phyloP scores from a whole-genome alignment of 805 yeast genomes.

The Maudiozyma barnettii region DNA sequence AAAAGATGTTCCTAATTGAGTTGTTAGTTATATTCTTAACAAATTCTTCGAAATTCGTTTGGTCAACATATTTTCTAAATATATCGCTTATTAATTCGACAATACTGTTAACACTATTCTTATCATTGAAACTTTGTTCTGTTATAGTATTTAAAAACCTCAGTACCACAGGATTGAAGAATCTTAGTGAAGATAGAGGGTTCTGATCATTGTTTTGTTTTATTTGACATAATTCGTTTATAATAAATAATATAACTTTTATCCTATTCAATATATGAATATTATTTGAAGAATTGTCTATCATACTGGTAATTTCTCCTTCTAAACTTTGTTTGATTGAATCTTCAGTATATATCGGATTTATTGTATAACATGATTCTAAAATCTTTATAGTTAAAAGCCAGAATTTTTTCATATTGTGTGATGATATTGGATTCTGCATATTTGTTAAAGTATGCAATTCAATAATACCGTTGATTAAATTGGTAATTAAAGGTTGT shows the following conservation, averaged over 20 bases:
- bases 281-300: neutral
- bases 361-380: constrained; percentile 24
- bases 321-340: constrained; percentile 6
- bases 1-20: neutral
- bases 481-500: constrained; percentile 4
- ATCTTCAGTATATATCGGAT: constrained; percentile 11
- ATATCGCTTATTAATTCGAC: constrained; percentile 22
- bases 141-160: constrained; percentile 20
- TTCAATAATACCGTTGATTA: constrained; percentile 10
- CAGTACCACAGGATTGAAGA: constrained; percentile 28
- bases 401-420: constrained; percentile 23
- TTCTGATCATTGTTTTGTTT: constrained; percentile 24
- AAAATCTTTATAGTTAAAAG: constrained; percentile 23
- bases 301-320: neutral
- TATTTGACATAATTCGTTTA: constrained; percentile 22
- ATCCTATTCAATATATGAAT: neutral
- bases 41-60: constrained; percentile 2
- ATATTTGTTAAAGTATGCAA: constrained; percentile 3
- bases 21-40: constrained; percentile 1
- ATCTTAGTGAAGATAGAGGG: constrained; percentile 16
- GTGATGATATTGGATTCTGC: neutral
- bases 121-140: constrained; percentile 4
- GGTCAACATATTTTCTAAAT: constrained; percentile 2
- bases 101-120: constrained; percentile 13
- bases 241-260: constrained; percentile 10